These are phyloP conservation scores for Xylaria hypoxylon DNA, from an alignment of 2,329 filamentous ascomycete species.

Conservation along the genomic window DNA sequence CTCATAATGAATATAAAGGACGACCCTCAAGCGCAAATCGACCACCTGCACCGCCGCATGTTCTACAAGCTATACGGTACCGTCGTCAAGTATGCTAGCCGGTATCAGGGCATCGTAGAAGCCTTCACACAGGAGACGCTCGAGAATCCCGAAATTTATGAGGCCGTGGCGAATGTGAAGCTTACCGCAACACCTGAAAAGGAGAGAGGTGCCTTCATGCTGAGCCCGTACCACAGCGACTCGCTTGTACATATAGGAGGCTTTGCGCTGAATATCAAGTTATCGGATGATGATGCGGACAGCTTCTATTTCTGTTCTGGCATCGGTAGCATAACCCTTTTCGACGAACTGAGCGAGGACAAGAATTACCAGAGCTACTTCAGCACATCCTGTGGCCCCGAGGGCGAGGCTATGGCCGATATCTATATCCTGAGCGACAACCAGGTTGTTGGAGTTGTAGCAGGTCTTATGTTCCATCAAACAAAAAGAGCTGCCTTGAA, in stretches of 20 bases:
- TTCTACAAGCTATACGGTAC: conserved; percentile 45
- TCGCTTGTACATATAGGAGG: conserved; percentile 41
- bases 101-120: conserved; percentile 39
- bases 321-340: conserved; percentile 39
- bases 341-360: conserved; percentile 31
- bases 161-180: conserved; percentile 39
- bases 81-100: conserved; percentile 39
- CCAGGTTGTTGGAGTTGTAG: conserved; percentile 35
- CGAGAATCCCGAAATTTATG: conserved; percentile 24
- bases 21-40: neutral
- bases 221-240: conserved; percentile 42
- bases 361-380: conserved; percentile 42
- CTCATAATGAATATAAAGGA: conserved; percentile 4
- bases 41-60: conserved; percentile 30
- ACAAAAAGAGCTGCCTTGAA: conserved; percentile 38
- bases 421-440: conserved; percentile 41
- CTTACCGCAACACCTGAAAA: conserved; percentile 33
- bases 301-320: conserved; percentile 41
- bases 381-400: conserved; percentile 27
- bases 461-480: conserved; percentile 38
- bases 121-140: conserved; percentile 30
- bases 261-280: conserved; percentile 39
- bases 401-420: conserved; percentile 39
- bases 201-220: conserved; percentile 26
- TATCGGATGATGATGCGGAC: conserved; percentile 24